Conservation (phyloP, 208 protist species). For the Crithidia fasciculata region DNA sequence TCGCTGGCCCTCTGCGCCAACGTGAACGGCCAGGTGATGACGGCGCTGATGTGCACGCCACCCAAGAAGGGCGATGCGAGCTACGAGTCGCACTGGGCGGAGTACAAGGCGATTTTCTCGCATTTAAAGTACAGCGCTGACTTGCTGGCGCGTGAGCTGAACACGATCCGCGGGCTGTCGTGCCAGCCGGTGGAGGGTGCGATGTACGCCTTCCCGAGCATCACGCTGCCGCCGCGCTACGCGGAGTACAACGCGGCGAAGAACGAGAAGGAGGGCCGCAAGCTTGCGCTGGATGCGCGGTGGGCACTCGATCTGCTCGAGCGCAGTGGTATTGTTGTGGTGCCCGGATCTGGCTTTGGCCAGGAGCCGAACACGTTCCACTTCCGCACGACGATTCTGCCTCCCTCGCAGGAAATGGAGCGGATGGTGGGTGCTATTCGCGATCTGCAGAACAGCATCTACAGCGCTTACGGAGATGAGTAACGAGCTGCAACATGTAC, state of each 20-base stretch:
- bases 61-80: slow-evolving; percentile 92
- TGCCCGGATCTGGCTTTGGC: slow-evolving; percentile 96
- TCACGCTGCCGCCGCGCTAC: slow-evolving; percentile 91
- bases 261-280: slow-evolving; percentile 68
- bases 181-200: slow-evolving; percentile 94
- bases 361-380: slow-evolving; percentile 97
- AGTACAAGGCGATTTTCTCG: slow-evolving; percentile 84
- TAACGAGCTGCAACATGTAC: too few species aligned
- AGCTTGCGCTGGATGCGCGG: slow-evolving; percentile 90
- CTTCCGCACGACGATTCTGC: slow-evolving; percentile 99
- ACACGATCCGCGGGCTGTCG: slow-evolving; percentile 92
- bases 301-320: slow-evolving; percentile 98
- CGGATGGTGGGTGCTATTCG: slow-evolving; percentile 75
- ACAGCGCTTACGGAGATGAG: slow-evolving; percentile 41
- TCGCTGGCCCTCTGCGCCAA: slow-evolving; percentile 98
- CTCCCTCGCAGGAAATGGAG: slow-evolving; percentile 95
- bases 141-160: slow-evolving; percentile 85
- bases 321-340: slow-evolving; percentile 94
- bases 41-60: slow-evolving; percentile 96
- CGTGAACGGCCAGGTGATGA: slow-evolving; percentile 94
- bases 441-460: slow-evolving; percentile 68
- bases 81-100: slow-evolving; percentile 84
- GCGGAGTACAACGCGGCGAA: slow-evolving; percentile 58
- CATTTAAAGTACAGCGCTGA: slow-evolving; percentile 67
- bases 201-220: slow-evolving; percentile 99